Base-by-base conservation (phyloP, 2,329 filamentous ascomycete genomes). In the Aspergillus niger region DNA sequence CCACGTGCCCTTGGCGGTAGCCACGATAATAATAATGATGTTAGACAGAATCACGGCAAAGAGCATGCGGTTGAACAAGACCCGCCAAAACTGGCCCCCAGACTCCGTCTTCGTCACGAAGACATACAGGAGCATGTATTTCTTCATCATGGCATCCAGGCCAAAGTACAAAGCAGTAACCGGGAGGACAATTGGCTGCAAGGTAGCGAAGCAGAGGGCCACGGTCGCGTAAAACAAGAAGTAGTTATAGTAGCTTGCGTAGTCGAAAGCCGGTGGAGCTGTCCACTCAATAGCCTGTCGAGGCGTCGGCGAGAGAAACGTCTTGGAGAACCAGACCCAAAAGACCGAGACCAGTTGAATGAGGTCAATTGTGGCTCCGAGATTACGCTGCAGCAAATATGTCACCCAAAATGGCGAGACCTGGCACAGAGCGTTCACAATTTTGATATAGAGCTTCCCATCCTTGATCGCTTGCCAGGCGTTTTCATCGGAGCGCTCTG, bases 81-180 rank as follows among this genome's bases (percentile, higher is more conserved):
- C 86, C 17, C 92, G 88, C 95, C 95, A 99, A 73, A 92, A 97
- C 74, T 90, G 86, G 54, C 95, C 95, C 8, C 93, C 95, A 0
- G 93, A 97, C 73, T 99, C 95, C 28, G 90, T 97, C 81, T 98
- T 99, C 50, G 95, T 99, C 65, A 96, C 86, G 72, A 97, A 98
- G 65, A 97, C 90, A 77, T 99, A 97, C 66, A 98, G 84, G 41
- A 98, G 80, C 49, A 97, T 82, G 72, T 99, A 99, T 79, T 98
- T 98, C 84, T 97, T 97, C 72, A 98, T 82, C 77, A 89, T 91
- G 4, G 89, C 88, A 74, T 99, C 95, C 54, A 99, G 81, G 55
- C 82, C 80, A 75, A 98, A 98, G 82, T 97, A 99, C 30, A 97
- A 78, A 1, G 93, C 92, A 0, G 91, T 92, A 41, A 96, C 90